These are phyloP conservation scores for Trametes maxima DNA, from an alignment of 768 basidiomycete species.

Conservation along the genomic window DNA sequence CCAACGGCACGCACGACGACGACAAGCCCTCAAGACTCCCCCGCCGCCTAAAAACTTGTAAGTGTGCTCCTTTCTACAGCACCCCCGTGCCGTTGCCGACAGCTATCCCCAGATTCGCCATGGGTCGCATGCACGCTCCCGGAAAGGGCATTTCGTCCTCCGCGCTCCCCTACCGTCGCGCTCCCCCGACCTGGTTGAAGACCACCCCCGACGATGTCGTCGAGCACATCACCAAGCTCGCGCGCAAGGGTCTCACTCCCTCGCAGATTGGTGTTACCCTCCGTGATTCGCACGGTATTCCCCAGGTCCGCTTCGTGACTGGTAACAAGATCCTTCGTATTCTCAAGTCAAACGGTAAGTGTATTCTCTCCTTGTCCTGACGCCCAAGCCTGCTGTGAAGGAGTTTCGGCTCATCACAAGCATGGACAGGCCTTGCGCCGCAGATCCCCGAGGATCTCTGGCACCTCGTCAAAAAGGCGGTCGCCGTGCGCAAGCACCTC, in stretches of 20 bases:
- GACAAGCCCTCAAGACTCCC: slow-evolving; percentile 48
- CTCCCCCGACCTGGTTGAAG: slow-evolving; percentile 97
- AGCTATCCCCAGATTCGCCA: slow-evolving; percentile 42
- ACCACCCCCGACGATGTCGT: slow-evolving; percentile 92
- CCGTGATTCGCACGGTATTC: slow-evolving; percentile 97
- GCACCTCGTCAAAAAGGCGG: slow-evolving; percentile 99
- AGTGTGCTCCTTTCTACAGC: slow-evolving; percentile 23
- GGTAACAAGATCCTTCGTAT: slow-evolving; percentile 99
- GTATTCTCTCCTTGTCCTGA: neutral
- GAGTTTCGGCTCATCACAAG: slow-evolving; percentile 25
- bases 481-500: slow-evolving; percentile 97
- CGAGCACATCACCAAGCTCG: slow-evolving; percentile 96
- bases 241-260: slow-evolving; percentile 95
- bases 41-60: slow-evolving; percentile 40
- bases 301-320: slow-evolving; percentile 97
- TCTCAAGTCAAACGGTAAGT: slow-evolving; percentile 89
- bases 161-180: slow-evolving; percentile 95
- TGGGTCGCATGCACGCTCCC: slow-evolving; percentile 99
- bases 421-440: slow-evolving; percentile 87
- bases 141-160: slow-evolving; percentile 99
- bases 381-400: slow-evolving; percentile 19
- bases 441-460: slow-evolving; percentile 99
- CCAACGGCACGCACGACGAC: slow-evolving; percentile 35
- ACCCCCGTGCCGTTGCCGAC: slow-evolving; percentile 10
- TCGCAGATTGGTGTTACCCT: slow-evolving; percentile 98